Evolutionary conservation across 768 basidiomycete species (phyloP), one percentile per base, ranked within the genome.

Genomic region (Amanita inopinata): DNA sequence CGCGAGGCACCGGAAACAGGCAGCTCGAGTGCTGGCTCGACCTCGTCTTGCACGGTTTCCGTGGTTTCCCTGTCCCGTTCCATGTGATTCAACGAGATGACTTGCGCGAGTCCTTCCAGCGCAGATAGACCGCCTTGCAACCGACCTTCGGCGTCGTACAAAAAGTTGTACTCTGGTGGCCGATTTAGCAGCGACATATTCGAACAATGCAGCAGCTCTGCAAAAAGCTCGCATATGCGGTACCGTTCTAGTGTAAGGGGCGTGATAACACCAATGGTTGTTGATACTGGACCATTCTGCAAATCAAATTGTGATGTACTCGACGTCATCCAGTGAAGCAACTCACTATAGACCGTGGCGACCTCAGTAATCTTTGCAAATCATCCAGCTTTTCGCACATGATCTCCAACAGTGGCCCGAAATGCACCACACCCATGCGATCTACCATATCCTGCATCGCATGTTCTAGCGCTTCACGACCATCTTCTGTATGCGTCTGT

Each of bases 161-260:
- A 65, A 17, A 76, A 70, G 34, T 76, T 73, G 43, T 72, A 79
- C 35, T 83, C 79, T 0, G 74, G 56, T 1, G 75, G 62, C 7
- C 96, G 87, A 57, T 98, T 98, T 19, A 98, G 70, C 17, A 98
- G 74, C 4, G 87, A 81, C 94, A 99, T 98, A 55, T 96, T 98
- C 12, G 96, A 98, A 58, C 92, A 96, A 56, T 99, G 96, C 18
- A 98, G 66, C 4, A 99, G 77, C 57, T 99, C 96, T 14, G 94
- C 96, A 53, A 94, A 92, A 9, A 99, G 70, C 61, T 99, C 96
- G 62, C 91, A 88, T 53, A 98, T 91, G 7, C 94, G 80, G 61
- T 90, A 96, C 11, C 96, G 82, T 59, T 98, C 96, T 45, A 93
- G 78, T 1, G 96, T 97, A 19, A 99, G 76, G 0, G 93, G 91